phyloP scores from a whole-genome alignment of 345 rosid species.

The Pistacia integerrima region DNA sequence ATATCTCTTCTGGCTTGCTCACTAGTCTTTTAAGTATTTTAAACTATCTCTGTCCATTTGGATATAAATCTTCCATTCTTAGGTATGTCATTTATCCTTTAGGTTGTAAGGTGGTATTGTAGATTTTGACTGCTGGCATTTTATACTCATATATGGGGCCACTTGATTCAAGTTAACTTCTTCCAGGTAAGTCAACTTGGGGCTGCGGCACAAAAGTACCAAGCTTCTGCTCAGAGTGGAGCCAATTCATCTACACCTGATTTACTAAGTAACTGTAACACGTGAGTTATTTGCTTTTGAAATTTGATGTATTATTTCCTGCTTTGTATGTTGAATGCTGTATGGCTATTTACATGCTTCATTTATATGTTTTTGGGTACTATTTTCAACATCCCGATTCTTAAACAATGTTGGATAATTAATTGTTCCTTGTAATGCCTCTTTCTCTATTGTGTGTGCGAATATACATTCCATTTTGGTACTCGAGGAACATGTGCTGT shows the following conservation, averaged over 20 bases:
- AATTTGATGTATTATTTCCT: neutral
- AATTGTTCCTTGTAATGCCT: neutral
- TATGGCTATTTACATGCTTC: neutral
- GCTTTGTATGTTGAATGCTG: neutral
- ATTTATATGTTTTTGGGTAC: neutral
- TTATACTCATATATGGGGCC: too few species aligned
- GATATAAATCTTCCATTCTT: too few species aligned
- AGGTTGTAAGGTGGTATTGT: too few species aligned
- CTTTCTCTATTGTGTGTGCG: neutral
- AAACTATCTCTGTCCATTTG: too few species aligned
- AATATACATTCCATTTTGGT: neutral
- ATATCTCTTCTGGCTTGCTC: neutral
- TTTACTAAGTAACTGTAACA: conserved; percentile 79
- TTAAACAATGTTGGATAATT: neutral
- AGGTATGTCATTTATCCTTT: too few species aligned
- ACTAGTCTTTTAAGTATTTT: neutral
- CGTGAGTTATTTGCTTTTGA: conserved; percentile 48
- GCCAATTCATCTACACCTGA: conserved; percentile 74
- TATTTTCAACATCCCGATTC: neutral
- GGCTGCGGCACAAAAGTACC: conserved; percentile 88
- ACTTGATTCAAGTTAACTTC: neutral
- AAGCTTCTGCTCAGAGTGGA: conserved; percentile 82
- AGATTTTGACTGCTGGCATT: too few species aligned
- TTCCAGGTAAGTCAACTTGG: conserved; percentile 90
- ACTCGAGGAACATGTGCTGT: neutral